Conservation (phyloP, 495 filamentous ascomycete species). For the Letharia columbiana region DNA sequence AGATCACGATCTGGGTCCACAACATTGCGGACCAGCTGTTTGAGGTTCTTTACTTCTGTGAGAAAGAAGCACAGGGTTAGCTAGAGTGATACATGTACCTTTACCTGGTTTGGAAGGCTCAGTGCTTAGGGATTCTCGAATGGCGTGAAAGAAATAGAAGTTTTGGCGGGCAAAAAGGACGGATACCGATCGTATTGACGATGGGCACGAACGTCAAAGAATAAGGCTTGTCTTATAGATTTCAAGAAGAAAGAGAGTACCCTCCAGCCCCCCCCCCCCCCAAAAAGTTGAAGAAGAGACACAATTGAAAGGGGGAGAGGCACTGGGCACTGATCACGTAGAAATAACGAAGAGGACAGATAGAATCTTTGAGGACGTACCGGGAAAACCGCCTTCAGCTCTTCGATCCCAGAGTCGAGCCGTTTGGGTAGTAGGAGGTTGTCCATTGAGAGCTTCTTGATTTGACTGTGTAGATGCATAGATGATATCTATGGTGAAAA, state of each 20-base stretch:
- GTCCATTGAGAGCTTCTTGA: constrained; percentile 16
- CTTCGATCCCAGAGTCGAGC: constrained; percentile 82
- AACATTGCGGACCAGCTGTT: constrained; percentile 74
- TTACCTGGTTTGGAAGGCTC: background rate
- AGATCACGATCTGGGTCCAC: constrained; percentile 68
- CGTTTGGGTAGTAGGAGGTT: constrained; percentile 30
- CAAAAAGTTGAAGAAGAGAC: background rate
- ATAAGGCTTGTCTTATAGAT: background rate
- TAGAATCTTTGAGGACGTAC: constrained; percentile 36
- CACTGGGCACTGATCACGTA: background rate
- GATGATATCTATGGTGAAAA: constrained; percentile 65
- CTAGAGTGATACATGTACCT: background rate
- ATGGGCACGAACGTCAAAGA: background rate
- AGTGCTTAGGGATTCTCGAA: background rate
- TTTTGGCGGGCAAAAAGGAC: background rate
- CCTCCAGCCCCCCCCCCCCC: too few species aligned
- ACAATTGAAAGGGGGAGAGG: background rate
- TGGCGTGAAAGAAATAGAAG: background rate
- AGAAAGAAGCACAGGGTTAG: constrained; percentile 11
- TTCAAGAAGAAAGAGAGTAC: background rate
- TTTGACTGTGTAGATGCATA: constrained; percentile 24
- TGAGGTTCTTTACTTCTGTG: constrained; percentile 78
- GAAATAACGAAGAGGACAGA: background rate
- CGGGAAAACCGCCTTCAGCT: constrained; percentile 79
- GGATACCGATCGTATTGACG: background rate